These are phyloP conservation scores for Nakazawaea molendinolei DNA, from an alignment of 805 yeast species.

Conservation along the genomic window DNA sequence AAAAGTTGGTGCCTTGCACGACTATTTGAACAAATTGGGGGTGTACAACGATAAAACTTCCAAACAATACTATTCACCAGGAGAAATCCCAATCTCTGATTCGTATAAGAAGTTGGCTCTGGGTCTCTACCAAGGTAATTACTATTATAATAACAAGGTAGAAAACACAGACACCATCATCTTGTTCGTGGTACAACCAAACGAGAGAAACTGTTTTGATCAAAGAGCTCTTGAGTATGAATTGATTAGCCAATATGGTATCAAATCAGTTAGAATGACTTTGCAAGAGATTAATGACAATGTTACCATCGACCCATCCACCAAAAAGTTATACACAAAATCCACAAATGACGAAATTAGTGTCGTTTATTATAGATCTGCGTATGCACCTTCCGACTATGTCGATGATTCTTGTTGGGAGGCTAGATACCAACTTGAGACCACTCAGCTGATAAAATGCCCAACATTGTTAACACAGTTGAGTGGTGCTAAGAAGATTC, in stretches of 20 bases:
- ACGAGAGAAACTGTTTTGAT: conserved; percentile 86
- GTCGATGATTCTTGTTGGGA: conserved; percentile 64
- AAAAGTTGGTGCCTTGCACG: conserved; percentile 72
- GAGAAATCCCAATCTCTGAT: conserved; percentile 55
- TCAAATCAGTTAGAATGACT: conserved; percentile 61
- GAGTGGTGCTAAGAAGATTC: conserved; percentile 90
- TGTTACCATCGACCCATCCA: conserved; percentile 32
- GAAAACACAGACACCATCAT: conserved; percentile 42
- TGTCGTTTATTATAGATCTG: conserved; percentile 86
- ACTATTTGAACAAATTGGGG: conserved; percentile 54
- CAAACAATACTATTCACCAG: conserved; percentile 34
- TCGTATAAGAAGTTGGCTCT: conserved; percentile 54
- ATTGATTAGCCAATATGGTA: conserved; percentile 46
- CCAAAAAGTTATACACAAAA: conserved; percentile 44
- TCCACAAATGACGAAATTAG: conserved; percentile 66
- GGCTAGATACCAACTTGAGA: conserved; percentile 66
- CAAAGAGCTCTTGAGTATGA: conserved; percentile 80
- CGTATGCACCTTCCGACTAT: conserved; percentile 83
- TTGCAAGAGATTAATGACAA: conserved; percentile 47
- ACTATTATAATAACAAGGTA: conserved; percentile 37
- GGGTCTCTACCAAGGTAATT: conserved; percentile 64
- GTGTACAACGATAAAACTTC: conserved; percentile 34
- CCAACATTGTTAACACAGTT: conserved; percentile 87
- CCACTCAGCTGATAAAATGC: conserved; percentile 77
- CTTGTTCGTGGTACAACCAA: conserved; percentile 74